Conservation (phyloP, 192 early-diverging fungal genomes). For the Coemansia sp. region DNA sequence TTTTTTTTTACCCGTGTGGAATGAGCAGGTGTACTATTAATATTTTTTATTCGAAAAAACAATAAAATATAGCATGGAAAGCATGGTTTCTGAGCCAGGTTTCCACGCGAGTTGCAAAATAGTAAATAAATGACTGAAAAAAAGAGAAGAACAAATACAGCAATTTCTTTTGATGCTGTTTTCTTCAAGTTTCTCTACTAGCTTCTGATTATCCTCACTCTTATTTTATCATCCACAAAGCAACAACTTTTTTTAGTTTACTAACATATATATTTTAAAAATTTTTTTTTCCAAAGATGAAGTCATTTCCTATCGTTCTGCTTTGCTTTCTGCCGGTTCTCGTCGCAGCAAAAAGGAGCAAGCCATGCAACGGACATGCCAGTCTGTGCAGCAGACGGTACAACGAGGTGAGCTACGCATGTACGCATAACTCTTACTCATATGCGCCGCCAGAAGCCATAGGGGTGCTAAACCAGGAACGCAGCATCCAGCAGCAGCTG, state of each 20-base stretch:
- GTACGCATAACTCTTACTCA: conserved; percentile 74
- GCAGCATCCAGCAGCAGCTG: conserved; percentile 62
- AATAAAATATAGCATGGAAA: neutral
- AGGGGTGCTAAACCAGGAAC: conserved; percentile 62
- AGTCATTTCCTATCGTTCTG: neutral
- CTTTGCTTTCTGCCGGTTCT: neutral
- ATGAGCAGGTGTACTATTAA: no score
- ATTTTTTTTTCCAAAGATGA: no score
- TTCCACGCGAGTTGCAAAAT: neutral
- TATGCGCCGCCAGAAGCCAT: conserved; percentile 37
- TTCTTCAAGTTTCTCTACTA: no score
- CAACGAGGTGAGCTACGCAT: conserved; percentile 61
- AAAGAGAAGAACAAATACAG: no score
- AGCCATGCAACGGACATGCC: conserved; percentile 62
- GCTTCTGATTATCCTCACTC: no score
- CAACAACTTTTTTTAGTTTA: no score
- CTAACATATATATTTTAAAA: no score
- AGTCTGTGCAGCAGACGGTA: conserved; percentile 65
- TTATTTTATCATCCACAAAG: no score
- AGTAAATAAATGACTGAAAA: no score
- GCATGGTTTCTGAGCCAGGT: neutral
- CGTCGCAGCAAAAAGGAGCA: neutral
- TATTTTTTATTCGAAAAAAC: neutral
- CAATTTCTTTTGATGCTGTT: no score
- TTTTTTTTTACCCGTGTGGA: no score